Base-by-base conservation (phyloP, 2,329 filamentous ascomycete genomes). In the Ambrosiella xylebori region DNA sequence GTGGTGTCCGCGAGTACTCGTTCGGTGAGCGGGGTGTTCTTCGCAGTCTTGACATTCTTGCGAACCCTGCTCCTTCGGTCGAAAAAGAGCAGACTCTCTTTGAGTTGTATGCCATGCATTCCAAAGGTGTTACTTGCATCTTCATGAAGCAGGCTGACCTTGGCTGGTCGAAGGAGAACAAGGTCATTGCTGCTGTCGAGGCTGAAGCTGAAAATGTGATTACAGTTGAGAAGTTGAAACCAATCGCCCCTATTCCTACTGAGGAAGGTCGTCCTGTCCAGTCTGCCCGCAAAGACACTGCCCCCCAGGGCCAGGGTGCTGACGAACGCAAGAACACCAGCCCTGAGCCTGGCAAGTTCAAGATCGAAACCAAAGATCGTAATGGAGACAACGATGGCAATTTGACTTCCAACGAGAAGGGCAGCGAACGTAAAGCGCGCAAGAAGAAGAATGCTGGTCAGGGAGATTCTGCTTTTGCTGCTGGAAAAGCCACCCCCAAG, bases 81-180 rank as follows among this genome's bases (percentile, higher is more conserved):
- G 62, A 62, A 2, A 82, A 85, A 19, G 85, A 93, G 62, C 80
- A 81, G 13, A 82, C 84, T 0, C 73, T 96, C 12, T 97, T 98
- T 66, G 93, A 98, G 73, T 77, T 98, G 8, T 98, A 98, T 68
- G 86, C 88, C 38, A 95, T 96, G 85, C 91, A 98, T 70, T 96
- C 93, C 9, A 94, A 89, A 72, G 93, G 93, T 61, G 89, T 97
- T n/a, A 90, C 90, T 15, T 91, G 87, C 65, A 69, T 97, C 57
- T 83, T 82, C 62, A 82, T 98, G 68, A 91, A 86, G 68, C 88
- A 91, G 67, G 81, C 84, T 56, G 91, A 97, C 70, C 76, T 98
- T 54, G 93, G 94, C 37, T 97, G 90, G 90, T 85, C 84, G 64
- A 80, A 82, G 64, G 88, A 96, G 62, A 91, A 89, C 71, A 95